Conservation (phyloP, 805 yeast species). For the Kluyveromyces aestuarii region DNA sequence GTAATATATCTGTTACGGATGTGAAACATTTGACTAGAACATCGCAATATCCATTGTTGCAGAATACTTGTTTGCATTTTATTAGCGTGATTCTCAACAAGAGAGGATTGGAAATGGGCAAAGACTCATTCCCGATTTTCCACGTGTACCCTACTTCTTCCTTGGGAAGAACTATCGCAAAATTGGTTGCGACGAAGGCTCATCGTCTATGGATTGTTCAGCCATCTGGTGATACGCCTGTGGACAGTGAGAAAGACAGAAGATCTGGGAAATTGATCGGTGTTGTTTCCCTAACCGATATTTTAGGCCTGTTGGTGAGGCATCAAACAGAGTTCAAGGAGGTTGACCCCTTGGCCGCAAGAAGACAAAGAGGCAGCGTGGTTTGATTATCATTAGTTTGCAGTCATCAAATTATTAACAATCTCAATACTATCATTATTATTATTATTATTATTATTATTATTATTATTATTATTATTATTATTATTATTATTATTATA, state of each 20-base stretch:
- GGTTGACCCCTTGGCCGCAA: conserved; percentile 79
- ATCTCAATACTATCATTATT: not conserved
- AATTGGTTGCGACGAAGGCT: conserved; percentile 88
- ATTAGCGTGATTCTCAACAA: conserved; percentile 76
- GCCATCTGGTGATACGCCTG: conserved; percentile 30
- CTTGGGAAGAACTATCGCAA: conserved; percentile 83
- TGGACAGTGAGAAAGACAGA: conserved; percentile 35
- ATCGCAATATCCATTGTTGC: conserved; percentile 74
- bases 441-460: not conserved
- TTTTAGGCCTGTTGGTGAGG: conserved; percentile 70
- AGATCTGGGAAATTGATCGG: conserved; percentile 80
- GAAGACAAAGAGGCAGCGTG: conserved; percentile 74
- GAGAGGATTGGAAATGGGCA: conserved; percentile 77
- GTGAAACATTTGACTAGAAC: conserved; percentile 81
- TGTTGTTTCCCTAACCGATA: conserved; percentile 86
- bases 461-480: too few relatives aligned
- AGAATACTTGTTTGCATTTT: conserved; percentile 79
- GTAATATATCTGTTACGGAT: conserved; percentile 91
- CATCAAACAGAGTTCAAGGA: conserved; percentile 48
- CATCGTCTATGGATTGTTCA: conserved; percentile 85
- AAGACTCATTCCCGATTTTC: conserved; percentile 94
- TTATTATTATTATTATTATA: too few relatives aligned
- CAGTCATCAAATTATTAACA: conserved; percentile 14
- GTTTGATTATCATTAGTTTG: not conserved
- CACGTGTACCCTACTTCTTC: conserved; percentile 77